These are phyloP conservation scores for Venturia aucupariae DNA, from an alignment of 2,329 filamentous ascomycete species.

Conservation along the genomic window DNA sequence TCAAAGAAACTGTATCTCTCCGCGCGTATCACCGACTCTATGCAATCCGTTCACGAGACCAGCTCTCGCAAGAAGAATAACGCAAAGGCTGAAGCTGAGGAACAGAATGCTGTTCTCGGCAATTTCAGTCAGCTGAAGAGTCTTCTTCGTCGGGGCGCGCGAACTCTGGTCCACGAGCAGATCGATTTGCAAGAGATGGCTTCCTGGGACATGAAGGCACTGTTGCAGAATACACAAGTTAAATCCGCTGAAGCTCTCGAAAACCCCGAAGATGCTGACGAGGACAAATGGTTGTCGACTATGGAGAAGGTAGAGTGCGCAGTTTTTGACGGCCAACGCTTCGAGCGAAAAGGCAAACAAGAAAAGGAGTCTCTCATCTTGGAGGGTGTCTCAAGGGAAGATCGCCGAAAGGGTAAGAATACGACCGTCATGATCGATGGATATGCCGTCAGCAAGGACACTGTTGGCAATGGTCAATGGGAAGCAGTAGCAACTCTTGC, in stretches of 20 bases:
- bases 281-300: constrained; percentile 46
- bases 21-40: constrained; percentile 50
- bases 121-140: constrained; percentile 44
- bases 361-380: constrained; percentile 28
- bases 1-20: constrained; percentile 54
- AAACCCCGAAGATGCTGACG: constrained; percentile 31
- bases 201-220: constrained; percentile 47
- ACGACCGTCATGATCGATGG: constrained; percentile 49
- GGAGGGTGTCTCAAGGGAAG: constrained; percentile 33
- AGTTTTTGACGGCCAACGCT: constrained; percentile 48
- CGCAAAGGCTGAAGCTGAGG: constrained; percentile 19
- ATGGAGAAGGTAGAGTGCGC: constrained; percentile 49
- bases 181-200: constrained; percentile 49
- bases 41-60: constrained; percentile 43
- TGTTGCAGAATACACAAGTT: constrained; percentile 45
- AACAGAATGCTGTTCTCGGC: constrained; percentile 44
- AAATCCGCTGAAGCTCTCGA: constrained; percentile 28
- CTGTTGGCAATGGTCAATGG: constrained; percentile 42
- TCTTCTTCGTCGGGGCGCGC: constrained; percentile 45
- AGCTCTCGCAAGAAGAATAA: constrained; percentile 19
- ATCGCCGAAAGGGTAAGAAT: constrained; percentile 47
- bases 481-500: constrained; percentile 50
- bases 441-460: constrained; percentile 48
- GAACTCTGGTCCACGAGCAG: constrained; percentile 42
- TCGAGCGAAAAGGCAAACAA: constrained; percentile 31